Base-by-base conservation (phyloP, 2,329 filamentous ascomycete genomes). In the Xylaria sp. region DNA sequence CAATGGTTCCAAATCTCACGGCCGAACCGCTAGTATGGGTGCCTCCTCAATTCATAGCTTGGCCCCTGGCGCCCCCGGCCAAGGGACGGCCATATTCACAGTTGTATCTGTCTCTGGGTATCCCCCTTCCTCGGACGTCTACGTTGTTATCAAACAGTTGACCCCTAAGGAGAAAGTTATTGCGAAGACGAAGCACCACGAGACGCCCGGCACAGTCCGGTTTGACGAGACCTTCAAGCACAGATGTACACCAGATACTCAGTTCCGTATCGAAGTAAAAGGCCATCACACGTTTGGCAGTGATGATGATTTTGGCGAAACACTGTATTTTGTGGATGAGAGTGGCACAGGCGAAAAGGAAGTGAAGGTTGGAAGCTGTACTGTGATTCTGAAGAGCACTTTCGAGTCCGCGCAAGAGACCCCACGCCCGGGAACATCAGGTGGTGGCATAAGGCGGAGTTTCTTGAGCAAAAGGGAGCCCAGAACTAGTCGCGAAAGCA, bases 161-260 rank as follows among this genome's bases (percentile, higher is more conserved):
- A 84, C 85, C 3, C 82, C 89, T 55, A 94, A 92, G 81, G 87
- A 84, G 59, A 98, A 96, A 82, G 88, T 92, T 54, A 84, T 99
- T 54, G 90, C 94, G 82, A 98, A 98, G 84, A 98, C 94, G 25
- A 97, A 97, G 79, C 92, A 96, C 72, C 88, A 92, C 82, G 97
- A 97, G 80, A 87, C 91, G 0, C 82, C 87, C 2, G 93, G 92
- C 1, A 82, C 85, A 3, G 87, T 93, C 69, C 85, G 84, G 21
- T 97, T 90, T 79, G 90, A 93, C 71, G 93, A 97, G 79, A 90
- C 88, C 0, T 95, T 96, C 84, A 94, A 90, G 76, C 86, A 92
- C 25, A 84, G 86, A 12, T 97, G 94, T 81, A 87, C 91, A 0
- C 90, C 95, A 1, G 95, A 98, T 74, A 86, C 92, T 25, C 90